These are phyloP conservation scores for Austropuccinia psidii DNA, from an alignment of 1,284 basidiomycete species.

Conservation along the genomic window DNA sequence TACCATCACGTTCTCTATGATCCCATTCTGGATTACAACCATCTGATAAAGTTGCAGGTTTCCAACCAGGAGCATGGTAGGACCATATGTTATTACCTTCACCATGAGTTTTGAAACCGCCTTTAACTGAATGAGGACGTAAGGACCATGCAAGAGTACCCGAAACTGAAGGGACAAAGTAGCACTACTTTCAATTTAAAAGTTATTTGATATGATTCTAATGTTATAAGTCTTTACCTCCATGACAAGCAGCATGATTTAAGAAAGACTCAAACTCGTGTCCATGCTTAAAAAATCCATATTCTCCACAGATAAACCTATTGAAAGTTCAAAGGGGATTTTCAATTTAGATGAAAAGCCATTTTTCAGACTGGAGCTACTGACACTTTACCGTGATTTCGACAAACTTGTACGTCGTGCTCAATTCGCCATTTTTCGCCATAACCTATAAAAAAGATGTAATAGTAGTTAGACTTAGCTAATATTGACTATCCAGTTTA, in stretches of 20 bases:
- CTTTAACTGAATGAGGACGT: constrained; percentile 42
- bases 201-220: constrained; percentile 31
- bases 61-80: constrained; percentile 40
- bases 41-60: not conserved
- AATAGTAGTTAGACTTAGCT: not conserved
- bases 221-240: not conserved
- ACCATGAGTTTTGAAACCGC: constrained; percentile 46
- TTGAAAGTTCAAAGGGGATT: not conserved
- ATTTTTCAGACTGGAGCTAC: not conserved
- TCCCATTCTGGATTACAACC: constrained; percentile 30
- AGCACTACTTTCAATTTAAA: not conserved
- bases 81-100: constrained; percentile 44
- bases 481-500: not conserved
- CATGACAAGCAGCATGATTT: constrained; percentile 18
- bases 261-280: constrained; percentile 42
- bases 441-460: not conserved
- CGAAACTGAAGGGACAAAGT: constrained; percentile 37
- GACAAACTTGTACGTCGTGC: constrained; percentile 41
- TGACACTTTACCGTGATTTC: constrained; percentile 41
- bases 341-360: not conserved
- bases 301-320: constrained; percentile 45
- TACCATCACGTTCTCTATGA: constrained; percentile 25
- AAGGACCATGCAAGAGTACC: constrained; percentile 44
- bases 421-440: constrained; percentile 42
- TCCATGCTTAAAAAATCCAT: constrained; percentile 42